These are phyloP conservation scores for Blastomyces gilchristii DNA, from an alignment of 2,329 filamentous ascomycete species.

Conservation along the genomic window DNA sequence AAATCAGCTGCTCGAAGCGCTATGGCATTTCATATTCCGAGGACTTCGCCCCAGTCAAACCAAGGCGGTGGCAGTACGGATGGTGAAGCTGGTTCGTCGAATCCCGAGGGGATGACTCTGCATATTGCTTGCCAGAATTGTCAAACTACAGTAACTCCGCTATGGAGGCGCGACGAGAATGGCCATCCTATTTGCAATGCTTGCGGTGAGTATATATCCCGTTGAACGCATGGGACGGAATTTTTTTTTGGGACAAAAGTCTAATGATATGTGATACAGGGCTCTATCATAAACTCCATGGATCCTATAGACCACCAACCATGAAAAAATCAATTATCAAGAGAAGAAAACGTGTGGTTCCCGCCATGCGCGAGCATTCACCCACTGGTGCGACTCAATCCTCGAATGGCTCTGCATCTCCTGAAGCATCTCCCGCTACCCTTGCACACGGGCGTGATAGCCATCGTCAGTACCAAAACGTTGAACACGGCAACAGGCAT, in stretches of 20 bases:
- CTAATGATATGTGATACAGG: slow-evolving; percentile 42
- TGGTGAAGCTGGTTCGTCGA: slow-evolving; percentile 8
- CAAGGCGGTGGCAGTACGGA: slow-evolving; percentile 18
- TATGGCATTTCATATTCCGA: slow-evolving; percentile 22
- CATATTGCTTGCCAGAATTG: slow-evolving; percentile 96
- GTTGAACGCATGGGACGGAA: not conserved
- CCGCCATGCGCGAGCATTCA: slow-evolving; percentile 50
- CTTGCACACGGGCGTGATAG: slow-evolving; percentile 25
- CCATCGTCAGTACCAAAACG: slow-evolving; percentile 25
- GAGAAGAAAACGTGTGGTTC: slow-evolving; percentile 85
- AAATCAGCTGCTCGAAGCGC: slow-evolving; percentile 57
- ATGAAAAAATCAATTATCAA: slow-evolving; percentile 99
- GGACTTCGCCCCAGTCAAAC: slow-evolving; percentile 23
- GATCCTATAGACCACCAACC: slow-evolving; percentile 82
- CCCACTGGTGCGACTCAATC: slow-evolving; percentile 32
- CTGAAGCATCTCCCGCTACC: slow-evolving; percentile 29
- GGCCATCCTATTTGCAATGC: slow-evolving; percentile 98
- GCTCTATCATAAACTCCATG: slow-evolving; percentile 92
- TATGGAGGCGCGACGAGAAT: slow-evolving; percentile 89
- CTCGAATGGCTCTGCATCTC: slow-evolving; percentile 33
- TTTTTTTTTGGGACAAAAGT: slow-evolving; percentile 6
- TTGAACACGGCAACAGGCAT: slow-evolving; percentile 23
- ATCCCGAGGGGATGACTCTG: slow-evolving; percentile 35
- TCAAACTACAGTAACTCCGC: slow-evolving; percentile 86
- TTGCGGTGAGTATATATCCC: slow-evolving; percentile 61